A percentile compares a stretch with the other conserved stretches of the same genome.
These are phyloP conservation scores for Umbilicaria muhlenbergii DNA, from an alignment of 495 filamentous ascomycete species.

Conservation along the genomic window DNA sequence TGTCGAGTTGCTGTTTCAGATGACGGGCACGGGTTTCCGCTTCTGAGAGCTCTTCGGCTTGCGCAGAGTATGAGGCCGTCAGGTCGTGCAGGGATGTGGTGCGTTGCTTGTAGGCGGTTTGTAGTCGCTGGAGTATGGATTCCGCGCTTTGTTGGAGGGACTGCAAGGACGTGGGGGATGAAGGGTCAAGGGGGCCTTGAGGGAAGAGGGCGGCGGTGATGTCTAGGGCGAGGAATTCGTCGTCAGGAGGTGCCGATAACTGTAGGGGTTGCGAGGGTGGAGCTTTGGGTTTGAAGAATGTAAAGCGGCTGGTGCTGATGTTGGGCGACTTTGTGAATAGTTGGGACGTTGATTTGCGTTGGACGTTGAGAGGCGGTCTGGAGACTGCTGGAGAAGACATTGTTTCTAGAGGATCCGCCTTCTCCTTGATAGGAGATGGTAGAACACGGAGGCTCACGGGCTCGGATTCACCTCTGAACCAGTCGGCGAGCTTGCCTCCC, in stretches of 20 bases:
- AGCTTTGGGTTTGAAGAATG: conserved; percentile 17
- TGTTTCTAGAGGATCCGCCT: conserved; percentile 4
- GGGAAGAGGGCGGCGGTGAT: conserved; percentile 7
- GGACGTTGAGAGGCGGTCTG: conserved; percentile 10
- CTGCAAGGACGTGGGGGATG: conserved; percentile 7
- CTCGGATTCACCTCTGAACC: conserved; percentile 37
- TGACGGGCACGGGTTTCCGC: conserved; percentile 48
- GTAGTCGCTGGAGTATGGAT: conserved; percentile 45
- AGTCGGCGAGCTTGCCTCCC: conserved; percentile 27
- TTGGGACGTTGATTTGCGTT: conserved; percentile 23
- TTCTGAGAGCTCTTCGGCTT: conserved; percentile 59
- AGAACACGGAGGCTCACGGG: conserved; percentile 26
- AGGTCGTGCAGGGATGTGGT: conserved; percentile 42
- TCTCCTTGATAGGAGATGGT: conserved; percentile 14
- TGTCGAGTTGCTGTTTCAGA: conserved; percentile 61
- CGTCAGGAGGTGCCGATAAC: conserved; percentile 22
- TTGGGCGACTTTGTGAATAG: conserved; percentile 20
- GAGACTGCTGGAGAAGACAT: conserved; percentile 9
- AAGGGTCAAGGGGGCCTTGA: conserved; percentile 1
- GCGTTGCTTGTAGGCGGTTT: conserved; percentile 53
- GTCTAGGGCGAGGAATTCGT: conserved; percentile 40
- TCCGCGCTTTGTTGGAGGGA: conserved; percentile 36
- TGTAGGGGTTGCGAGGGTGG: conserved; percentile 11
- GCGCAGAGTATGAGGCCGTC: conserved; percentile 44
- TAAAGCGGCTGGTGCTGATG: conserved; percentile 21